Evolutionary conservation across 805 yeast species (phyloP).

Genomic region (Teunomyces atbi): DNA sequence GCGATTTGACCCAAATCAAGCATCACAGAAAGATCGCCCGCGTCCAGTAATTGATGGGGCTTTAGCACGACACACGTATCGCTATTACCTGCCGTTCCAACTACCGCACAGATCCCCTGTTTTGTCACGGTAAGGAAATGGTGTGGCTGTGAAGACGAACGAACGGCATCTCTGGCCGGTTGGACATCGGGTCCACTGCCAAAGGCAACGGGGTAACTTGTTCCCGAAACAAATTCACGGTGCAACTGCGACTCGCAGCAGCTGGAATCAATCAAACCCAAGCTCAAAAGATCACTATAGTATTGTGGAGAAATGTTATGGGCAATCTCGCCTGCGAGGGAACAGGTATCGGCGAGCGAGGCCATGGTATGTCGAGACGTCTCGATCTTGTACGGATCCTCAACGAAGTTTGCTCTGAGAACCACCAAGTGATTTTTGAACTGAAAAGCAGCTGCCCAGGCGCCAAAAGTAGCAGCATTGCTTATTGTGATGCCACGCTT

Average conservation of each 20-base stretch:
- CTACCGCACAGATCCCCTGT: conserved; percentile 48
- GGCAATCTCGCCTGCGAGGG: conserved; percentile 44
- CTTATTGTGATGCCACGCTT: conserved; percentile 13
- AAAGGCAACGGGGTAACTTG: conserved; percentile 50
- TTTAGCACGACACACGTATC: conserved; percentile 47
- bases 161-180: conserved; percentile 45
- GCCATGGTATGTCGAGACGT: conserved; percentile 36
- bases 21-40: conserved; percentile 16
- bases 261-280: conserved; percentile 44
- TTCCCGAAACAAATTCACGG: conserved; percentile 50
- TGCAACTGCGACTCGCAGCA: conserved; percentile 49
- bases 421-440: conserved; percentile 18
- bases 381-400: conserved; percentile 11
- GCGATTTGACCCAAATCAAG: conserved; percentile 27
- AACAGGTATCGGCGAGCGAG: conserved; percentile 42
- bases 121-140: conserved; percentile 48
- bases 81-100: conserved; percentile 48
- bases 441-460: conserved; percentile 43
- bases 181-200: conserved; percentile 25
- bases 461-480: conserved; percentile 30
- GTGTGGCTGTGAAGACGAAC: conserved; percentile 44
- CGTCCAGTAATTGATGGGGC: conserved; percentile 13
- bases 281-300: conserved; percentile 45
- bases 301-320: conserved; percentile 54
- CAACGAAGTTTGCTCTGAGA: conserved; percentile 38